Evolutionary conservation across 306 rosid species (phyloP), one percentile per base, ranked within the genome.

Genomic region (Acacia confusa): DNA sequence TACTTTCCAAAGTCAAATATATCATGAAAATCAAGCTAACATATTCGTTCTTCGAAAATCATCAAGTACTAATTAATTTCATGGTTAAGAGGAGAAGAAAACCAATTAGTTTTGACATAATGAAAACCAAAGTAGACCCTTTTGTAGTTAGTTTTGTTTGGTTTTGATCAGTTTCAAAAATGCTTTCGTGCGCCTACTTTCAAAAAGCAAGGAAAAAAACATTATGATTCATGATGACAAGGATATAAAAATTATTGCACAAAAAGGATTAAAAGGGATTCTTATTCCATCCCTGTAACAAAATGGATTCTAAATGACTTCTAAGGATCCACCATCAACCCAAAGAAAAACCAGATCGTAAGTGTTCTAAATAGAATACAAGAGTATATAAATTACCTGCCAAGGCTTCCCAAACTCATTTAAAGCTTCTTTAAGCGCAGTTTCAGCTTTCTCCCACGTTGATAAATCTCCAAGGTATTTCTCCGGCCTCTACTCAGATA

Each of bases 401-500:
- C 99, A 93, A 25, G 95, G 90, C 83, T 90, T 92, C 81, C 97
- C 97, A 85, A 83, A 93, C 75, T 91, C 99, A 78, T 93, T 84
- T 75, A 93, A 71, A 69, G 99, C 99, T 77, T 92, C 98, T 83
- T 80, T 82, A 48, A 95, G 98, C 28, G 97, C 92, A 79, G 82
- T 86, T 85, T 95, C 99, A 81, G 99, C 99, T 79, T 89, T 92
- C 11, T 93, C 96, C 99, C 99, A 95, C 55, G 99, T 89, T 82
- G 75, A 85, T 58, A 87, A 2, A 27, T 95, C 93, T 84, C 98
- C 99, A 19, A 91, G 89, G 83, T 86, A 87, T 50, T 92, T 95
- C 84, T 95, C 98, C 63, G 98, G 99, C 89, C 94, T 91, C 98
- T 94, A 61, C 70, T 79, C 79, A 78, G 27, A 55, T 64, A 70